Conservation (phyloP, 192 early-diverging fungal species). For the Backusella tarrabulga region DNA sequence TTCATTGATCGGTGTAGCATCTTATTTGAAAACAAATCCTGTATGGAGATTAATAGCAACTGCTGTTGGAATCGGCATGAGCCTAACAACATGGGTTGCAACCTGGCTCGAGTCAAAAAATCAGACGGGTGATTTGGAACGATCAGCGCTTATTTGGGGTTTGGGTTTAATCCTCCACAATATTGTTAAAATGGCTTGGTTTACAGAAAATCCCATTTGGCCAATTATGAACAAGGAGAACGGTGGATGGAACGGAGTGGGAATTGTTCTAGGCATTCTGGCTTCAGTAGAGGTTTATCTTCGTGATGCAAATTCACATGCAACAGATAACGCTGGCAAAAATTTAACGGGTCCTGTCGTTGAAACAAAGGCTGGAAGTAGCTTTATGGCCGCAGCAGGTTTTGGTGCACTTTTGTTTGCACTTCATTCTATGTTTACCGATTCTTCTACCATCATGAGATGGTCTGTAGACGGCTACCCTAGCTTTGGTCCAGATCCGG, state of each 20-base stretch:
- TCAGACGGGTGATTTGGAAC: conserved; percentile 57
- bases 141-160: conserved; percentile 61
- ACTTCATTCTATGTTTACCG: conserved; percentile 75
- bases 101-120: conserved; percentile 54
- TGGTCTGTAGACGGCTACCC: conserved; percentile 79
- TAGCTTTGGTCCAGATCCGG: conserved; percentile 67
- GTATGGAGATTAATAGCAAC: conserved; percentile 57
- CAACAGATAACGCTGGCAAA: background rate
- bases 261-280: conserved; percentile 58
- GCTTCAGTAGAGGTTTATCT: conserved; percentile 57
- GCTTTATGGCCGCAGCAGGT: conserved; percentile 55
- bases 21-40: conserved; percentile 59
- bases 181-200: conserved; percentile 72
- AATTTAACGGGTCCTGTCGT: background rate
- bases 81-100: conserved; percentile 55
- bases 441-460: conserved; percentile 72
- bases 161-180: conserved; percentile 67
- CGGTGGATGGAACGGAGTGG: conserved; percentile 71
- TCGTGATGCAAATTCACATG: conserved; percentile 29
- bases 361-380: conserved; percentile 20
- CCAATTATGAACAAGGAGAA: conserved; percentile 71
- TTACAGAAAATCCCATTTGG: conserved; percentile 81
- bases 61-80: conserved; percentile 57
- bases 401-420: conserved; percentile 67
- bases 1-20: conserved; percentile 61